phyloP scores from a whole-genome alignment of 2,329 filamentous ascomycete genomes.

The Pyricularia grisea region DNA sequence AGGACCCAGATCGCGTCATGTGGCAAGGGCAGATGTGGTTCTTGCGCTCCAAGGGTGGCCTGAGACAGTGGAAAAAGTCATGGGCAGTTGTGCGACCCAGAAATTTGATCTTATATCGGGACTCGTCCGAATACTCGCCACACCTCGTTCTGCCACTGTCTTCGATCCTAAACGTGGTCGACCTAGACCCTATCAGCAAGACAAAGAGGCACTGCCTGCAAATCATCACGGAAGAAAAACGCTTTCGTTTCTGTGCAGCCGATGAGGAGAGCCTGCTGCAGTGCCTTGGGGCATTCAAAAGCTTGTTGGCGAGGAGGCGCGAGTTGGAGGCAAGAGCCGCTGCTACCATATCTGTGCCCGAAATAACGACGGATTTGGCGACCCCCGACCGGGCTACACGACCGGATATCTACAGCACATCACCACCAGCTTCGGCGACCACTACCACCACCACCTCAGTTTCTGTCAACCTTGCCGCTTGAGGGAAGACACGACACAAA shows the following conservation, averaged over 20 bases:
- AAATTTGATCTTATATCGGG: slow-evolving; percentile 85
- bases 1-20: slow-evolving; percentile 78
- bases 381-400: neutral
- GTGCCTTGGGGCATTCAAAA: slow-evolving; percentile 88
- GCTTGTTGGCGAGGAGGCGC: slow-evolving; percentile 61
- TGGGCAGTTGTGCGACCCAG: slow-evolving; percentile 87
- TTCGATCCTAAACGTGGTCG: slow-evolving; percentile 79
- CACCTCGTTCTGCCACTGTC: slow-evolving; percentile 71
- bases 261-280: slow-evolving; percentile 76
- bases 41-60: slow-evolving; percentile 70
- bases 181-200: slow-evolving; percentile 78
- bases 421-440: neutral
- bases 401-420: neutral
- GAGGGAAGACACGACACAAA: neutral
- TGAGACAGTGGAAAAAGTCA: slow-evolving; percentile 88
- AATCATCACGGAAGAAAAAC: slow-evolving; percentile 88
- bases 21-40: slow-evolving; percentile 88
- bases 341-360: slow-evolving; percentile 15
- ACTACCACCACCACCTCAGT: neutral
- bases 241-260: slow-evolving; percentile 64
- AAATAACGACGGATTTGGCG: neutral
- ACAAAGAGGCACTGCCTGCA: slow-evolving; percentile 85
- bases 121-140: slow-evolving; percentile 82
- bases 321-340: slow-evolving; percentile 46
- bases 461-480: neutral